Percentiles rank a stretch among this genome's conserved stretches.
These are phyloP conservation scores for Neurospora sp. DNA, from an alignment of 495 filamentous ascomycete species.

Conservation along the genomic window DNA sequence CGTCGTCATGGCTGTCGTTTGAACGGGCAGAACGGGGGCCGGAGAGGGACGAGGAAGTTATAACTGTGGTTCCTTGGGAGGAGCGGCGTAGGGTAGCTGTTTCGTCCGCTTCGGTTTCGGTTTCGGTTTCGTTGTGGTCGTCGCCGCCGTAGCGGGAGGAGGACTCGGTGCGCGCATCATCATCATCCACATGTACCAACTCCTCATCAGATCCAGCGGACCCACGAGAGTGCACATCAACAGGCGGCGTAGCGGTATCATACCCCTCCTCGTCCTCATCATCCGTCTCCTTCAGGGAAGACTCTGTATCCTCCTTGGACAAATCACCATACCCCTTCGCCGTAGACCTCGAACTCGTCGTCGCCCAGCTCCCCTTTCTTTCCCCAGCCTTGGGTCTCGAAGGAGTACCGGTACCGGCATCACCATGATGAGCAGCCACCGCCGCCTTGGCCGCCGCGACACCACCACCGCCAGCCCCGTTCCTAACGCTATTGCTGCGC, in stretches of 20 bases:
- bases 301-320: conserved; percentile 21
- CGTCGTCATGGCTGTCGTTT: neutral
- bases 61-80: conserved; percentile 33
- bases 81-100: conserved; percentile 18
- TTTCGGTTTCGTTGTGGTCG: conserved; percentile 1
- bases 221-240: neutral
- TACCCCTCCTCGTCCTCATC: conserved; percentile 6
- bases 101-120: conserved; percentile 7
- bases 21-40: neutral
- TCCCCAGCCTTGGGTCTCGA: neutral
- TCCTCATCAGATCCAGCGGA: neutral
- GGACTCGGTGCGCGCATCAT: neutral
- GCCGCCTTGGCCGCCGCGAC: neutral
- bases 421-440: neutral
- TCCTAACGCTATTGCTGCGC: conserved; percentile 49
- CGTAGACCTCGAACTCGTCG: conserved; percentile 30
- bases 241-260: neutral
- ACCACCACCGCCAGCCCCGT: conserved; percentile 53
- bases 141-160: neutral
- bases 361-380: neutral
- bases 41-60: conserved; percentile 43
- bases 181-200: neutral
- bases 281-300: neutral
- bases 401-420: neutral
- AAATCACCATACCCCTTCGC: conserved; percentile 38